Conservation (phyloP, 179 eudicot species). For the Patellifolia procumbens region DNA sequence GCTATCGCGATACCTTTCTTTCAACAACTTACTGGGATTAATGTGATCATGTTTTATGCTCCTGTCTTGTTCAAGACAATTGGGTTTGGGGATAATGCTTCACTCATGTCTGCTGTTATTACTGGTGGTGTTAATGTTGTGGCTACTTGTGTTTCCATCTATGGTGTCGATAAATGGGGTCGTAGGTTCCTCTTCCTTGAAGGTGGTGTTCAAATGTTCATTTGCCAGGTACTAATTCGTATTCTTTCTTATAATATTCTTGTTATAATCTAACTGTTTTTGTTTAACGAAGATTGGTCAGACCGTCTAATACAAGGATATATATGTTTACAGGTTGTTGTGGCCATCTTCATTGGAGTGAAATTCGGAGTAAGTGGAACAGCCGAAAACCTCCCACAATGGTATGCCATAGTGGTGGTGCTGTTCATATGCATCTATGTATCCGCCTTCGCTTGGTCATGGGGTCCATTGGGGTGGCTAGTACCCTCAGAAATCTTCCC, state of each 20-base stretch:
- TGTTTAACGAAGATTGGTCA: background rate
- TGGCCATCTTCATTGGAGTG: constrained; percentile 43
- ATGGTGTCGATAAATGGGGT: constrained; percentile 57
- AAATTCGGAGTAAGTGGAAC: constrained; percentile 50
- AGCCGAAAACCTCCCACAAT: constrained; percentile 33
- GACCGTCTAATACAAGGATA: background rate
- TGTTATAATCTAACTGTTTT: background rate
- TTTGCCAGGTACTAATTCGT: constrained; percentile 48
- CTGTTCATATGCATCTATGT: constrained; percentile 48
- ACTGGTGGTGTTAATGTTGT: constrained; percentile 55
- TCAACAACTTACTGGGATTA: constrained; percentile 60
- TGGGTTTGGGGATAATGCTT: constrained; percentile 51
- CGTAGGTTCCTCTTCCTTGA: constrained; percentile 54
- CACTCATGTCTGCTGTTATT: constrained; percentile 63
- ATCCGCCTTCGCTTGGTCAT: constrained; percentile 47
- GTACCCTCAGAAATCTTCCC: constrained; percentile 50
- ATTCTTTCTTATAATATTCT: background rate
- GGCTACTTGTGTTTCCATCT: constrained; percentile 56
- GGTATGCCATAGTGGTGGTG: constrained; percentile 49
- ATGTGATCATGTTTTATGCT: constrained; percentile 68
- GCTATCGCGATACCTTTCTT: constrained; percentile 60
- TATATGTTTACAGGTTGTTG: constrained; percentile 26
- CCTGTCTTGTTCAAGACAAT: constrained; percentile 62
- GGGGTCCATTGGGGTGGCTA: constrained; percentile 52
- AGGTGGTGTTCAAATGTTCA: constrained; percentile 65